phyloP scores from a whole-genome alignment of 2,329 filamentous ascomycete species.

The Emydomyces testavorans region DNA sequence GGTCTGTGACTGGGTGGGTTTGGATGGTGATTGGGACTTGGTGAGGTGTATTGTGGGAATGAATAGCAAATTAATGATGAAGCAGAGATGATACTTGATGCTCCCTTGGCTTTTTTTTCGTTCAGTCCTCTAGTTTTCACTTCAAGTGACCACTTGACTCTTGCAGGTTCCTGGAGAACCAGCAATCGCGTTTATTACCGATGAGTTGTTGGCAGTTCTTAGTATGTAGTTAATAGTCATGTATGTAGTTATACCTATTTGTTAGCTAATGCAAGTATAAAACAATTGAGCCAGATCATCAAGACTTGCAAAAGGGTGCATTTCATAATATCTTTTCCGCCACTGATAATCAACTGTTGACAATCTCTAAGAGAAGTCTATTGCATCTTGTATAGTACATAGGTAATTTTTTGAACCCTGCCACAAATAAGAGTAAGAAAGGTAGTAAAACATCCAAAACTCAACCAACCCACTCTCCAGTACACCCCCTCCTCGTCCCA shows the following conservation, averaged over 20 bases:
- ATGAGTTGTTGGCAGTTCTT: background rate
- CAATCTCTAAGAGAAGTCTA: background rate
- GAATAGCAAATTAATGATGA: slow-evolving; percentile 55
- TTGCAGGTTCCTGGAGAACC: background rate
- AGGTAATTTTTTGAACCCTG: background rate
- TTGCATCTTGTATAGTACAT: slow-evolving; percentile 8
- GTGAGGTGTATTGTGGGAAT: slow-evolving; percentile 78
- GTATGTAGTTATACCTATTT: too few species aligned
- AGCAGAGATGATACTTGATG: slow-evolving; percentile 13
- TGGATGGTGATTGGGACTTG: slow-evolving; percentile 80
- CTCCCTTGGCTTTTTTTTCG: slow-evolving; percentile 8
- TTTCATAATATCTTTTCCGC: too few species aligned
- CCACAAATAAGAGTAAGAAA: background rate
- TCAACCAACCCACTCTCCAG: background rate
- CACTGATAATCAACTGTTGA: too few species aligned
- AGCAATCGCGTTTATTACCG: background rate
- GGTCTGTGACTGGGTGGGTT: slow-evolving; percentile 87
- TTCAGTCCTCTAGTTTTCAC: slow-evolving; percentile 4
- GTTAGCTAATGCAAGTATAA: too few species aligned
- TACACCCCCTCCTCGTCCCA: background rate
- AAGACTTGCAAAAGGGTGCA: too few species aligned
- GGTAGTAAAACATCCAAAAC: background rate
- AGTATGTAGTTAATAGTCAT: background rate
- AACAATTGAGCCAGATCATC: too few species aligned
- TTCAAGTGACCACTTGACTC: slow-evolving; percentile 1